These are phyloP conservation scores for Huntiella moniliformis DNA, from an alignment of 2,329 filamentous ascomycete genomes.

Conservation along the genomic window DNA sequence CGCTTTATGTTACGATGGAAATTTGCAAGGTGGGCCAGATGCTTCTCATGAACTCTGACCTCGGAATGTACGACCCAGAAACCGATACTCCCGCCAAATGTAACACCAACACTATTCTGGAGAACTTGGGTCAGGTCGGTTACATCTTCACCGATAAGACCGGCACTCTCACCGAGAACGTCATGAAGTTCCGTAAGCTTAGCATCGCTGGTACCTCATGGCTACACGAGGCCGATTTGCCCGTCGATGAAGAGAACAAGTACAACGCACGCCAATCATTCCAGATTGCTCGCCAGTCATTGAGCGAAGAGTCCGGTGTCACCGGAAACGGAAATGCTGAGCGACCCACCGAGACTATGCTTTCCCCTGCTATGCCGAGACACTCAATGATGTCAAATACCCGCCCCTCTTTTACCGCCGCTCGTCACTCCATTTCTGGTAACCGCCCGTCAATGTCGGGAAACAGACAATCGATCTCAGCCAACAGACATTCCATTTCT, in stretches of 20 bases:
- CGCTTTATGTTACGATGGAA: conserved; percentile 79
- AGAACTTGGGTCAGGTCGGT: conserved; percentile 77
- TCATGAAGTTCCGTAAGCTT: conserved; percentile 89
- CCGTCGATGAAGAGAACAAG: conserved; percentile 10
- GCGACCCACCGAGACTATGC: conserved; percentile 14
- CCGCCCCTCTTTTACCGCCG: conserved; percentile 7
- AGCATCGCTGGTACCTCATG: conserved; percentile 78
- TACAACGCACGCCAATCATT: conserved; percentile 8
- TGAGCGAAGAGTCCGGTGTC: conserved; percentile 6
- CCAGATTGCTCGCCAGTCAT: conserved; percentile 7
- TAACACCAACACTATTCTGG: conserved; percentile 86
- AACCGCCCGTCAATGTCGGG: conserved; percentile 7
- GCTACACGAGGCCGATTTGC: conserved; percentile 61
- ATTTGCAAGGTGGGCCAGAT: conserved; percentile 66
- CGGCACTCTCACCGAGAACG: conserved; percentile 80
- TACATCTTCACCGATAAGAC: conserved; percentile 93
- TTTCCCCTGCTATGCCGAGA: conserved; percentile 14
- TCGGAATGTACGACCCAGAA: conserved; percentile 78
- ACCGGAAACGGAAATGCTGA: conserved; percentile 8
- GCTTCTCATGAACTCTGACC: conserved; percentile 58
- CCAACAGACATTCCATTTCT: conserved; percentile 16
- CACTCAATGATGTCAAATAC: conserved; percentile 8
- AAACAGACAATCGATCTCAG: conserved; percentile 16
- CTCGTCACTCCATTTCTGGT: conserved; percentile 12
- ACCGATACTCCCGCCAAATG: conserved; percentile 75